phyloP scores from a whole-genome alignment of 495 filamentous ascomycete species.

The Penicillium dipodomyicola region DNA sequence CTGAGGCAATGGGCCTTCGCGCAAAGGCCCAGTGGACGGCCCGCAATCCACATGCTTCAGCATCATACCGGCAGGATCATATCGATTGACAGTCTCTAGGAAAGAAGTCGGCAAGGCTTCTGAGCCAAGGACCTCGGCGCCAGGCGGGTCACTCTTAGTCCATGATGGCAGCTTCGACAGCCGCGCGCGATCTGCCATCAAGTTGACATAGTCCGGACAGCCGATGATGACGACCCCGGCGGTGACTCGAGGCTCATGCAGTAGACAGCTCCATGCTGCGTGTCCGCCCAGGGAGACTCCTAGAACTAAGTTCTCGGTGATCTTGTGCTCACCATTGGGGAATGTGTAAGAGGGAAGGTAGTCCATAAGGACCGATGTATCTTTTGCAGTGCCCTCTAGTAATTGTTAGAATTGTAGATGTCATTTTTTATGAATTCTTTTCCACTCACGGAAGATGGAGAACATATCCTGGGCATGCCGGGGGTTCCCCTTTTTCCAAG shows the following conservation, averaged over 20 bases:
- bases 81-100: conserved; percentile 56
- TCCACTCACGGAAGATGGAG: conserved; percentile 53
- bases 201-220: conserved; percentile 79
- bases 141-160: conserved; percentile 51
- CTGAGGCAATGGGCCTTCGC: conserved; percentile 42
- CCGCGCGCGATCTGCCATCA: conserved; percentile 75
- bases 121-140: conserved; percentile 68
- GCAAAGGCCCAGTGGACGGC: conserved; percentile 27
- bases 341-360: conserved; percentile 76
- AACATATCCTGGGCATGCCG: conserved; percentile 91
- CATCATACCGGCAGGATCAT: conserved; percentile 69
- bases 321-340: conserved; percentile 44
- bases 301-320: conserved; percentile 69
- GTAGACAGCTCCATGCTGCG: conserved; percentile 76
- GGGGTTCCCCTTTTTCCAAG: conserved; percentile 77
- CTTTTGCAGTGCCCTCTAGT: conserved; percentile 68
- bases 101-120: conserved; percentile 69
- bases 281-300: conserved; percentile 89
- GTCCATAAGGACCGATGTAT: conserved; percentile 69
- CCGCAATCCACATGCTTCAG: conserved; percentile 49
- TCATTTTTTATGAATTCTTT: not conserved
- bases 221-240: conserved; percentile 80
- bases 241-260: conserved; percentile 73
- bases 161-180: conserved; percentile 67
- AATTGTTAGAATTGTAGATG: not conserved